These are phyloP conservation scores for Jimgerdemannia lactiflua DNA, from an alignment of 192 early-diverging fungal genomes.

Conservation along the genomic window DNA sequence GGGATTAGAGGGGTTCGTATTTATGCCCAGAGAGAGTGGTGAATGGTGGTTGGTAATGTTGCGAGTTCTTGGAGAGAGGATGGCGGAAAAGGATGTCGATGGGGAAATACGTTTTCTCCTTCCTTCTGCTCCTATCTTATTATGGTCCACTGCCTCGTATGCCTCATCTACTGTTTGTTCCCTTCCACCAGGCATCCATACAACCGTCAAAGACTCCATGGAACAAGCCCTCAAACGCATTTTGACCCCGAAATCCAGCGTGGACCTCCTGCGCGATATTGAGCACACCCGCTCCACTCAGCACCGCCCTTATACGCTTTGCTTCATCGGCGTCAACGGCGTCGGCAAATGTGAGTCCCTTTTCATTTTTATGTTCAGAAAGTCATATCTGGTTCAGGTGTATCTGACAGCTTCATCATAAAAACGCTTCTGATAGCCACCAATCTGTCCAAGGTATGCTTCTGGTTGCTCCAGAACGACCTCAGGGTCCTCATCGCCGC, in stretches of 20 bases:
- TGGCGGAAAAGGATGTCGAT: too few species aligned
- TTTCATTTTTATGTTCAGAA: too few species aligned
- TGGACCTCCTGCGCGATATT: slow-evolving; percentile 91
- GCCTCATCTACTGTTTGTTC: slow-evolving; percentile 1
- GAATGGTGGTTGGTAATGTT: background rate
- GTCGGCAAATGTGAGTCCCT: slow-evolving; percentile 43
- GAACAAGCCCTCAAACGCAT: slow-evolving; percentile 82
- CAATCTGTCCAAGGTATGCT: slow-evolving; percentile 92
- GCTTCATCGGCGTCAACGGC: slow-evolving; percentile 96
- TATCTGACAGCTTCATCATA: too few species aligned
- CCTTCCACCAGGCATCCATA: slow-evolving; percentile 41
- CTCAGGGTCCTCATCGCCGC: slow-evolving; percentile 89
- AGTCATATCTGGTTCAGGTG: too few species aligned
- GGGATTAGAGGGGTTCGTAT: background rate
- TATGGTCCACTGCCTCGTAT: background rate
- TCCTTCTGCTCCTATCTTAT: background rate
- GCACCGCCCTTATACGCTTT: slow-evolving; percentile 83
- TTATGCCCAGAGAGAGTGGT: background rate
- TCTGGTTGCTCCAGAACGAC: slow-evolving; percentile 93
- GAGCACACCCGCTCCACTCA: slow-evolving; percentile 49
- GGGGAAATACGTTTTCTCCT: too few species aligned
- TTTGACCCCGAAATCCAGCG: slow-evolving; percentile 84
- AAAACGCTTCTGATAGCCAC: slow-evolving; percentile 60
- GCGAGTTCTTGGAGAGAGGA: too few species aligned
- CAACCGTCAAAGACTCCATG: slow-evolving; percentile 77